Evolutionary conservation across 2,329 filamentous ascomycete genomes (phyloP).

Genomic region (Fusarium chaquense): DNA sequence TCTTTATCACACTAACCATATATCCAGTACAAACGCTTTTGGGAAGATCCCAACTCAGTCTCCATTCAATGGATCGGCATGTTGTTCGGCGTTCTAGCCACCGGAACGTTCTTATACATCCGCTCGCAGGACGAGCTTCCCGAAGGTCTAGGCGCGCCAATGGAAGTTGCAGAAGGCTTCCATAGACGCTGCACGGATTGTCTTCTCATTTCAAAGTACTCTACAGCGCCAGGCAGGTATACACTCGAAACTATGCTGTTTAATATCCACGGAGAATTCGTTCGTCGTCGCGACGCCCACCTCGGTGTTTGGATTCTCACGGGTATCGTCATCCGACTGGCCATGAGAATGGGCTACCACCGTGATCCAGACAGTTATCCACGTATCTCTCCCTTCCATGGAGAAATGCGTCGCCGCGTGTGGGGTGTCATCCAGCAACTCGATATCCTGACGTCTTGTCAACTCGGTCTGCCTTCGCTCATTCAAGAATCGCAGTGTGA

Average conservation of each 20-base stretch:
- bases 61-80: conserved; percentile 34
- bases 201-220: conserved; percentile 33
- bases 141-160: conserved; percentile 11
- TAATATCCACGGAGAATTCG: conserved; percentile 35
- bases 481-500: conserved; percentile 34
- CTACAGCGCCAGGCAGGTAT: conserved; percentile 17
- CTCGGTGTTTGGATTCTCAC: conserved; percentile 32
- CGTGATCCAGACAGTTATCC: conserved; percentile 30
- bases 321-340: conserved; percentile 27
- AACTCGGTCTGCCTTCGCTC: conserved; percentile 30
- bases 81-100: conserved; percentile 30
- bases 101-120: conserved; percentile 30
- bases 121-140: conserved; percentile 30
- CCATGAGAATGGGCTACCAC: conserved; percentile 41
- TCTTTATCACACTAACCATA: not conserved
- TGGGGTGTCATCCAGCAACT: conserved; percentile 33
- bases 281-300: conserved; percentile 28
- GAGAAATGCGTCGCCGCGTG: conserved; percentile 36
- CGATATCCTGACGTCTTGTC: conserved; percentile 30
- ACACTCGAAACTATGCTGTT: conserved; percentile 31
- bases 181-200: conserved; percentile 35
- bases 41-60: conserved; percentile 9
- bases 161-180: conserved; percentile 21
- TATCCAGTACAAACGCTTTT: conserved; percentile 30
- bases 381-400: conserved; percentile 26